Evolutionary conservation across 2,329 filamentous ascomycete species (phyloP), one percentile per base, ranked within the genome.

Genomic region (Onygenales sp.): DNA sequence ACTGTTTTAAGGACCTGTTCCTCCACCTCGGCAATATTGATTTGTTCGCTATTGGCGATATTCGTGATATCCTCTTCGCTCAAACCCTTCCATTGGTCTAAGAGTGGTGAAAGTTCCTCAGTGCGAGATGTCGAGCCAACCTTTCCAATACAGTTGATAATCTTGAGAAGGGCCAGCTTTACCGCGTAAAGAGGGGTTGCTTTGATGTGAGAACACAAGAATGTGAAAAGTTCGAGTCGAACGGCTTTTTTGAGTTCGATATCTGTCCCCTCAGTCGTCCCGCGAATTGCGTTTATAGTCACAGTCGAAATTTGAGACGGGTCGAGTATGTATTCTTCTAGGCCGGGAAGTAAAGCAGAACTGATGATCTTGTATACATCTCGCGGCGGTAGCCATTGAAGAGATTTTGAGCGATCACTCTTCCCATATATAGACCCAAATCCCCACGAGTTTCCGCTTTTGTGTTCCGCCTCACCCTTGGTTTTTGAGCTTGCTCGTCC

Each of bases 281-380:
- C 80, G 59, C 84, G 82, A 9, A 93, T 66, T 0, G 78, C 71
- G 35, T 75, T 77, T 55, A 80, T 77, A 5, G 95, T 67, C 2
- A 84, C 78, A 17, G 80, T 80, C 31, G 78, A 73, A 44, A 95
- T 77, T 56, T 93, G 84, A 32, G 79, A 80, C 3, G 82, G 74
- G 64, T 97, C 90, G 59, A 96, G 80, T 3, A 92, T 78, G 63
- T 86, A 94, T 69, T 96, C 93, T 69, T 96, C 91, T 8, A 95
- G 72, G 2, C 79, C 81, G 0, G 88, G 88, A 17, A 89, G 68
- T n/a, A 96, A 70, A 39, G 86, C 76, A 17, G 81, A 75, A 17
- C 81, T 77, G 0, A 93, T 64, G 17, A 94, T 69, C 54, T 81
- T 83, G 43, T 78, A 72, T 2, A 74, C 73, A 52, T 85, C 78